Percentiles rank a stretch among this genome's conserved stretches.
Conservation (phyloP, 2,329 filamentous ascomycete species). For the Trichoderma atroviride region DNA sequence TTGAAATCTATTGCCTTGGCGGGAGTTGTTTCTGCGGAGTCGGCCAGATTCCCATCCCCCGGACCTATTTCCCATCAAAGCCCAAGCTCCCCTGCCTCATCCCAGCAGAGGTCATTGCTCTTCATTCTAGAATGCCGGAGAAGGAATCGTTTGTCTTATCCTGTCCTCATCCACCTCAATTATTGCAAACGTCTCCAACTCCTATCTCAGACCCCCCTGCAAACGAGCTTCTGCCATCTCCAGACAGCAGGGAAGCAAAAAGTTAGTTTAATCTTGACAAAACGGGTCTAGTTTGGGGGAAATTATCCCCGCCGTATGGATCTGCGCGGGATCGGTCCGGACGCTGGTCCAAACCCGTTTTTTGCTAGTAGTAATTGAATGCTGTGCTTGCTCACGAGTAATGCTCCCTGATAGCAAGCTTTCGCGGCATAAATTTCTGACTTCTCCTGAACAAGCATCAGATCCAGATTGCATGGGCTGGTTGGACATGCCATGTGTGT, state of each 20-base stretch:
- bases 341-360: background rate
- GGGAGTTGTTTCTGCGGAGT: background rate
- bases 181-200: background rate
- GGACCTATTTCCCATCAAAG: background rate
- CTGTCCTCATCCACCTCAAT: background rate
- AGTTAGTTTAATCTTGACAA: background rate
- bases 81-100: background rate
- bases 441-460: conserved; percentile 21
- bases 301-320: conserved; percentile 16
- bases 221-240: background rate
- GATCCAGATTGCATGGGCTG: background rate
- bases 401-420: background rate
- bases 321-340: conserved; percentile 27
- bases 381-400: conserved; percentile 2
- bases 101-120: background rate
- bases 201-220: background rate
- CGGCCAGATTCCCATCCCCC: background rate
- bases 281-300: conserved; percentile 3
- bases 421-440: conserved; percentile 10
- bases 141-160: too few species aligned
- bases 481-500: background rate
- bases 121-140: conserved; percentile 7
- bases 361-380: background rate
- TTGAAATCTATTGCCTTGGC: conserved; percentile 1
- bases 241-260: background rate